phyloP scores from a whole-genome alignment of 768 basidiomycete genomes.

The Trametes punicea region DNA sequence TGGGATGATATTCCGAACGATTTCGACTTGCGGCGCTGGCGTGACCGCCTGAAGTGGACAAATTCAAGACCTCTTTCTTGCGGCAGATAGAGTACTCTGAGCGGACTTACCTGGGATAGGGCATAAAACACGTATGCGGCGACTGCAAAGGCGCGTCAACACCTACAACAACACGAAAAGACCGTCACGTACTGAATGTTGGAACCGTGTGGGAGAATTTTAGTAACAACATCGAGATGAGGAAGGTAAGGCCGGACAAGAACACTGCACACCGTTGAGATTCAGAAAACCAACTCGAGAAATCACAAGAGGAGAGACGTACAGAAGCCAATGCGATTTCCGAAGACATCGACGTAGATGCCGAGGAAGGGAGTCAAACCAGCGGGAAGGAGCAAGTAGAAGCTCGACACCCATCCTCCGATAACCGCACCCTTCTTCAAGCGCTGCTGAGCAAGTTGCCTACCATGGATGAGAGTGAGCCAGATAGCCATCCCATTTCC shows the following conservation, averaged over 20 bases:
- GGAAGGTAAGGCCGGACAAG: constrained; percentile 37
- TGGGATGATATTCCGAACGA: constrained; percentile 40
- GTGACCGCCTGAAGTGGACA: constrained; percentile 28
- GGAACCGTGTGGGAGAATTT: constrained; percentile 38
- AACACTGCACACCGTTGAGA: constrained; percentile 29
- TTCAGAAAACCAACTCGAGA: not conserved
- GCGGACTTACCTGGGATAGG: constrained; percentile 33
- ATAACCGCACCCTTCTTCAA: constrained; percentile 41
- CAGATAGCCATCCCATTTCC: not conserved
- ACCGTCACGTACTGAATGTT: constrained; percentile 32
- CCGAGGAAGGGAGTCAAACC: constrained; percentile 40
- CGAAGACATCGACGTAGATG: constrained; percentile 39
- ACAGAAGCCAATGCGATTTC: constrained; percentile 39
- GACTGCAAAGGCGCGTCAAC: constrained; percentile 23
- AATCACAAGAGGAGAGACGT: constrained; percentile 10
- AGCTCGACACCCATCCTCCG: constrained; percentile 44
- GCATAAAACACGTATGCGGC: constrained; percentile 43
- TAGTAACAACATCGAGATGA: constrained; percentile 40
- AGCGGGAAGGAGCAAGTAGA: constrained; percentile 40
- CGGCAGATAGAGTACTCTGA: not conserved
- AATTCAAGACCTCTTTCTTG: not conserved
- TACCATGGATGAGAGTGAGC: constrained; percentile 14
- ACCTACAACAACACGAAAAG: not conserved
- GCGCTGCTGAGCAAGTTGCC: constrained; percentile 42
- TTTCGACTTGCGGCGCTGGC: constrained; percentile 37